phyloP scores from a whole-genome alignment of 495 filamentous ascomycete species.

The Penicillium argentinense region DNA sequence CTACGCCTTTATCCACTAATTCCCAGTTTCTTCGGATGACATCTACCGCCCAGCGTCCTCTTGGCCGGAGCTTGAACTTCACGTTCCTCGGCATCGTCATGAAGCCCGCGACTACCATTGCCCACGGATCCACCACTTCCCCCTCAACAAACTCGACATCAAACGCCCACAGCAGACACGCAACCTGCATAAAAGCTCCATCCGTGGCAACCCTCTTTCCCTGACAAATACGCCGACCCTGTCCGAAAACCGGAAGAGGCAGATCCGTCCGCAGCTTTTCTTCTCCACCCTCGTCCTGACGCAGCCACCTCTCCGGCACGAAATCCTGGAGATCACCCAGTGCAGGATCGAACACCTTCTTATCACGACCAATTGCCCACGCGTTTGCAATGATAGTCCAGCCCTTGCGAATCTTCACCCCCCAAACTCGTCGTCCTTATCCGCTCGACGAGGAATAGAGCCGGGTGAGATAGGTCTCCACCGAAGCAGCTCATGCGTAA shows the following conservation, averaged over 20 bases:
- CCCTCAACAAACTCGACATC: slow-evolving; percentile 22
- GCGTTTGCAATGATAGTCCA: slow-evolving; percentile 55
- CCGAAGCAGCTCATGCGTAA: slow-evolving; percentile 34
- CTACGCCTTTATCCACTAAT: slow-evolving; percentile 11
- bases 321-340: slow-evolving; percentile 21
- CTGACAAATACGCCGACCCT: slow-evolving; percentile 31
- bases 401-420: slow-evolving; percentile 50
- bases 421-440: slow-evolving; percentile 50
- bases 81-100: slow-evolving; percentile 27
- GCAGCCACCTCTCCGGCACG: slow-evolving; percentile 28
- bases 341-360: slow-evolving; percentile 21
- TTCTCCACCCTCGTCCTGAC: slow-evolving; percentile 2
- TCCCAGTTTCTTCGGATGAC: slow-evolving; percentile 18
- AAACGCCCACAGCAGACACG: slow-evolving; percentile 31
- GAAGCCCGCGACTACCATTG: slow-evolving; percentile 29
- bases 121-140: slow-evolving; percentile 28
- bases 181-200: slow-evolving; percentile 29
- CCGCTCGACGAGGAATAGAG: slow-evolving; percentile 50
- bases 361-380: slow-evolving; percentile 40
- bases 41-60: slow-evolving; percentile 21
- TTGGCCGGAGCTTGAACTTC: slow-evolving; percentile 19
- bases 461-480: slow-evolving; percentile 36
- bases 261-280: slow-evolving; percentile 22
- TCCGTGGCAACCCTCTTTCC: slow-evolving; percentile 30
- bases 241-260: slow-evolving; percentile 31